These are phyloP conservation scores for Nicotiana tomentosiformis DNA, from an alignment of 257 asterid genomes.

Conservation along the genomic window DNA sequence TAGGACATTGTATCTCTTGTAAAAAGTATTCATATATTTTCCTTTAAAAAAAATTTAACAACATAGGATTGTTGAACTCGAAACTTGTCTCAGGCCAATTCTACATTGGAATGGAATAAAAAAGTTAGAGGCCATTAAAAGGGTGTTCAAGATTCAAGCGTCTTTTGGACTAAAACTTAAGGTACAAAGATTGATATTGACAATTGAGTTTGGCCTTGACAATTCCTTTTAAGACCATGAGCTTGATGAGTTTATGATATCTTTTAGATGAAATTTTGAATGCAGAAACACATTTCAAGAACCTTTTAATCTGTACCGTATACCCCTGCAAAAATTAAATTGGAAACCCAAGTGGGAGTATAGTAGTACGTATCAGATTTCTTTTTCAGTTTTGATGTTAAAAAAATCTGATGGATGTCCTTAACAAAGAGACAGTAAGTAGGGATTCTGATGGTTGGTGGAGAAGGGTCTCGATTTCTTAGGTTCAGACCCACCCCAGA, in stretches of 20 bases:
- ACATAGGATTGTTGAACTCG: too few relatives aligned
- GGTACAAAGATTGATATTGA: too few relatives aligned
- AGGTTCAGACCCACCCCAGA: constrained; percentile 20
- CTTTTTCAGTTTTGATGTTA: constrained; percentile 12
- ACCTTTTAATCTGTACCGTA: background rate
- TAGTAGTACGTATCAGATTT: background rate
- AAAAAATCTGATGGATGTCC: constrained; percentile 12
- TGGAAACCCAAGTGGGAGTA: background rate
- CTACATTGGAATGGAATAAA: too few relatives aligned
- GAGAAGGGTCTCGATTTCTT: constrained; percentile 8
- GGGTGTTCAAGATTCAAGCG: too few relatives aligned
- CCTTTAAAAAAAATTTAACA: background rate
- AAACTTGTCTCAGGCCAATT: background rate
- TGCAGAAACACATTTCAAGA: background rate
- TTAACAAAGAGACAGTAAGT: constrained; percentile 19
- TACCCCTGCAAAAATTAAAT: background rate
- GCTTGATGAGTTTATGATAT: background rate
- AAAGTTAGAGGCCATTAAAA: too few relatives aligned
- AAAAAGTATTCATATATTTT: background rate
- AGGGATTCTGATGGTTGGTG: constrained; percentile 4
- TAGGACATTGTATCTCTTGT: background rate
- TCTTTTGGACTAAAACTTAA: too few relatives aligned
- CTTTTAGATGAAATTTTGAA: too few relatives aligned
- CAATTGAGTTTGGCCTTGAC: too few relatives aligned
- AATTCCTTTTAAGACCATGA: too few relatives aligned